Evolutionary conservation across 148 eudicot genomes (phyloP).

Genomic region (Persicaria tinctoria): DNA sequence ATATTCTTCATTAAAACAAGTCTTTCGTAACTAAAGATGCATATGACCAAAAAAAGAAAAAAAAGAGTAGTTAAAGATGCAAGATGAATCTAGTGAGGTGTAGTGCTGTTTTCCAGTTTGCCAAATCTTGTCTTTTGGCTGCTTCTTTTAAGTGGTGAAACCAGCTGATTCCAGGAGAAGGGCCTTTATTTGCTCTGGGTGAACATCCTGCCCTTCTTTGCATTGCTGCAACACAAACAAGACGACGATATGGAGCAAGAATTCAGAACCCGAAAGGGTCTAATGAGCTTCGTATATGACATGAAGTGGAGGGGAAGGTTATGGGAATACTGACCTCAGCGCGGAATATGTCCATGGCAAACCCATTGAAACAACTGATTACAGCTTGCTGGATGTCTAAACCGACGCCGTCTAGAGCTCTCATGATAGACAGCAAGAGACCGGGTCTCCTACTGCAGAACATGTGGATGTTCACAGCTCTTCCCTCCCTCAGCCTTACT

Average conservation of each 20-base stretch:
- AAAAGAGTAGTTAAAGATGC: not conserved
- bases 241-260: not conserved
- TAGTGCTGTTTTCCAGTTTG: not conserved
- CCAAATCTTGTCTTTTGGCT: not conserved
- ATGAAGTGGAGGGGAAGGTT: not conserved
- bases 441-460: constrained; percentile 74
- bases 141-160: constrained; percentile 14
- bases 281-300: not conserved
- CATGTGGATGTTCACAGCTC: constrained; percentile 77
- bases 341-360: constrained; percentile 64
- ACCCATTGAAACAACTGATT: constrained; percentile 74
- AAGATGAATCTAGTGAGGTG: not conserved
- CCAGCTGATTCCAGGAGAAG: constrained; percentile 60
- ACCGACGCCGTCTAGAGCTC: constrained; percentile 62
- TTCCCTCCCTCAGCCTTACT: constrained; percentile 59
- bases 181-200: constrained; percentile 72
- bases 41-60: too few species aligned
- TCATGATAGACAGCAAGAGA: constrained; percentile 51
- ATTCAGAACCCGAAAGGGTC: not conserved
- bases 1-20: too few species aligned
- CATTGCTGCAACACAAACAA: constrained; percentile 42
- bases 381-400: constrained; percentile 73
- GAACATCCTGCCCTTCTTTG: constrained; percentile 47
- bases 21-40: too few species aligned
- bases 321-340: constrained; percentile 42